Base-by-base conservation (phyloP, 805 yeast genomes). In the Barnettozyma populi region DNA sequence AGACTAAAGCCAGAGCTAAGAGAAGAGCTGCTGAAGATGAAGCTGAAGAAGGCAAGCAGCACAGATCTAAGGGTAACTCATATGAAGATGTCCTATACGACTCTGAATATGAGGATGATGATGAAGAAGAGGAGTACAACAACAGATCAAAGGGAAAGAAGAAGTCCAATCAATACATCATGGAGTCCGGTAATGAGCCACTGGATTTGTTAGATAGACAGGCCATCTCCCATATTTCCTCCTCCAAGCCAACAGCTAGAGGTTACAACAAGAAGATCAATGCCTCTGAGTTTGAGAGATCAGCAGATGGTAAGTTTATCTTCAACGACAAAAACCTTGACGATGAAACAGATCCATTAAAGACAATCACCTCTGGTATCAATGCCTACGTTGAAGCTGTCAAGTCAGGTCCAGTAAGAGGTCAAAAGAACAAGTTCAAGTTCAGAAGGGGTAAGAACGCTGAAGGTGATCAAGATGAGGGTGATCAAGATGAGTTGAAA, bases 321-420 rank as follows among this genome's bases (percentile, higher is more conserved):
- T 77, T 89, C 58, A 73, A 68, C 48, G 89, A 82, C 10, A 51
- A 59, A 10, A 55, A 52, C 18, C 57, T 57, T 11, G 52, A 56
- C 5, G 61, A 54, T 27, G 66, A 59, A 7, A 77, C 74, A 39
- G 84, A 79, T 58, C 79, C 75, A 48, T 63, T 75, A 50, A 61
- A 64, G 46, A 54, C 72, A 14, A 68, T 73, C 36, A 69, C 75
- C 5, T 68, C 69, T 41, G 95, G 97, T 16, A 79, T 92, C 54
- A 86, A 86, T 62, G 98, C 97, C 0, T 94, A 94, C 64, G 78
- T 90, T 55, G 97, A 90, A 52, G 99, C 99, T 7, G 89, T 94
- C 21, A 84, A 80, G 65, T 86, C 85, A 57, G 97, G 94, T 21
- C 98, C 98, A 27, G 81, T 90, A 4, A 84, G 96, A 67, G 97